Conservation (phyloP, 148 eudicot species). For the Nepenthes gracilis region DNA sequence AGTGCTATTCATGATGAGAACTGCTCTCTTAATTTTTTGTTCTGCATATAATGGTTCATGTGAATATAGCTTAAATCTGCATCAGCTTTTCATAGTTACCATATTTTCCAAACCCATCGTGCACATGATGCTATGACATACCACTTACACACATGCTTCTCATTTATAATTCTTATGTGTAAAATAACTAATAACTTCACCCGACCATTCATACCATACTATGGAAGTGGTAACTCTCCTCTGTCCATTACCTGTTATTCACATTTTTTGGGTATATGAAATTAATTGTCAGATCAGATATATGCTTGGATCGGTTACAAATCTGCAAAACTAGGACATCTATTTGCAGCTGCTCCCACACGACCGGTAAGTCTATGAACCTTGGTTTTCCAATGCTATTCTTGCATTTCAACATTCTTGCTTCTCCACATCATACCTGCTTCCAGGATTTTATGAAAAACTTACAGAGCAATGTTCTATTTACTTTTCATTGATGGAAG, state of each 20-base stretch:
- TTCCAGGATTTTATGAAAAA: no score
- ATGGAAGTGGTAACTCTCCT: background rate
- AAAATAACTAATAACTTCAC: no score
- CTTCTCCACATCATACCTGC: background rate
- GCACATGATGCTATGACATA: no score
- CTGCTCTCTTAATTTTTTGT: background rate
- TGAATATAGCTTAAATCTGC: background rate
- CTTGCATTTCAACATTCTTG: background rate
- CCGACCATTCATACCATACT: no score
- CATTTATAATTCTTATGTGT: no score
- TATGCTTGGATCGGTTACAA: slow-evolving; percentile 77
- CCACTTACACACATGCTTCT: no score
- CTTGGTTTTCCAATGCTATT: background rate
- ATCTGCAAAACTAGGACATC: slow-evolving; percentile 52
- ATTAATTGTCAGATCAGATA: slow-evolving; percentile 21
- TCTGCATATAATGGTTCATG: background rate
- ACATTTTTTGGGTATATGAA: background rate
- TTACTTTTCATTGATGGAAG: no score
- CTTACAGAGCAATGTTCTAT: no score
- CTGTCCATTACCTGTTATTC: background rate
- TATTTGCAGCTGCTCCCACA: slow-evolving; percentile 59
- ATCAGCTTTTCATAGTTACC: no score
- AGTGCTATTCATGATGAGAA: background rate
- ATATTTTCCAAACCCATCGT: no score
- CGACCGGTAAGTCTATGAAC: slow-evolving; percentile 46